Evolutionary conservation across 2,329 filamentous ascomycete genomes (phyloP), one percentile per base, ranked within the genome.

Genomic region (Paradendryphiella salina): DNA sequence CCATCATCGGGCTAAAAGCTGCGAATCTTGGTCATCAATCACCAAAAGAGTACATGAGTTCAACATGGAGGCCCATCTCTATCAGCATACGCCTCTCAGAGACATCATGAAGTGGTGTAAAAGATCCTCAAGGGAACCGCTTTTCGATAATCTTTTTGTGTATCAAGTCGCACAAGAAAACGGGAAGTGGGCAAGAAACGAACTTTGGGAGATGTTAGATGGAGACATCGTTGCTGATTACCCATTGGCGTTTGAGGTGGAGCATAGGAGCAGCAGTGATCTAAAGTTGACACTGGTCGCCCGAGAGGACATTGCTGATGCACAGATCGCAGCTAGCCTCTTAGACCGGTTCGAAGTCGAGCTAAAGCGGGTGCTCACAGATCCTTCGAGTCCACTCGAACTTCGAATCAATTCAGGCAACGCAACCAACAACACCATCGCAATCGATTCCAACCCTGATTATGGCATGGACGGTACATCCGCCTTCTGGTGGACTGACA

Each of bases 121-220:
- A 0, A 76, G 77, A 4, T 80, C 80, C 3, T 75, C 75, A 0
- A 73, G 73, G n/a, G 71, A 82, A 34, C 77, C 70, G 5, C 55
- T 75, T 5, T 96, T 96, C 65, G 87, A 96, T 52, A 86, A 80
- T 0, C 76, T 96, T 1, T 95, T 96, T 60, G 87, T 90, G 0
- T 96, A 93, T 66, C 88, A 95, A 63, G 76, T 82, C 2, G 53
- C 60, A 7, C 61, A 71, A 0, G 55, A 64, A 0, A 50, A 62
- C 0, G 48, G 64, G 0, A 35, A 52, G 1, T 65, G 63, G 44
- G 48, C 51, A n/a, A 56, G 69, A 3, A 60, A 72, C 2, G 47
- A 60, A 1, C 59, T 84, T 1, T 92, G 89, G 86, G 74, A 72
- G 3, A 59, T 74, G 13, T 54, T 72, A 18, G 76, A 79, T 61